A percentile compares a stretch with the other conserved stretches of the same genome.
phyloP scores from a whole-genome alignment of 306 rosid species.

The Corylus avellana region DNA sequence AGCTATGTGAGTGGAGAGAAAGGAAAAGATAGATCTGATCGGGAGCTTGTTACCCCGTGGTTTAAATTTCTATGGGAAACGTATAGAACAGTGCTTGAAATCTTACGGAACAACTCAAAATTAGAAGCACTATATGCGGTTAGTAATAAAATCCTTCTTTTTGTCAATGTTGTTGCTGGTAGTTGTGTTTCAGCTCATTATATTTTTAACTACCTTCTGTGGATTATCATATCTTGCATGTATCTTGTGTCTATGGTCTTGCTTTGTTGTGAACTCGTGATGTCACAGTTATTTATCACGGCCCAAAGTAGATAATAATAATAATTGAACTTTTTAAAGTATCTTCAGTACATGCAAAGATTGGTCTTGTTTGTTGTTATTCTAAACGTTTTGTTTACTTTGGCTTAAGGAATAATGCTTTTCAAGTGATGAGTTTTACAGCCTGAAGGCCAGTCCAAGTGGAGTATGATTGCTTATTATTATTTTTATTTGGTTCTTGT shows the following conservation, averaged over 20 bases:
- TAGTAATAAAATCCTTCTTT: slow-evolving; percentile 18
- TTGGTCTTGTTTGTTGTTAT: background rate
- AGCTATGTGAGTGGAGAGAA: slow-evolving; percentile 97
- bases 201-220: background rate
- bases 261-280: background rate
- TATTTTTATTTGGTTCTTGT: background rate
- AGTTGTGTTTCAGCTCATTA: background rate
- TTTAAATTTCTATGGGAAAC: slow-evolving; percentile 98
- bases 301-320: background rate
- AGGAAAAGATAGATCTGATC: slow-evolving; percentile 91
- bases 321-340: background rate
- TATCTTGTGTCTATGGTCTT: background rate
- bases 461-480: background rate
- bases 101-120: slow-evolving; percentile 91
- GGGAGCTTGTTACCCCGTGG: slow-evolving; percentile 97
- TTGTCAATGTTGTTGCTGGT: background rate
- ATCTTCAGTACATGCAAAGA: background rate
- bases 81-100: slow-evolving; percentile 92
- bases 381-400: background rate
- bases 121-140: slow-evolving; percentile 96
- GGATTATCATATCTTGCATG: background rate
- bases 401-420: background rate
- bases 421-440: background rate
- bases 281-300: no score
- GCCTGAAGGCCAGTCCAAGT: background rate